Evolutionary conservation across 148 eudicot species (phyloP), one percentile per base, ranked within the genome.

Genomic region (Agrostemma githago): DNA sequence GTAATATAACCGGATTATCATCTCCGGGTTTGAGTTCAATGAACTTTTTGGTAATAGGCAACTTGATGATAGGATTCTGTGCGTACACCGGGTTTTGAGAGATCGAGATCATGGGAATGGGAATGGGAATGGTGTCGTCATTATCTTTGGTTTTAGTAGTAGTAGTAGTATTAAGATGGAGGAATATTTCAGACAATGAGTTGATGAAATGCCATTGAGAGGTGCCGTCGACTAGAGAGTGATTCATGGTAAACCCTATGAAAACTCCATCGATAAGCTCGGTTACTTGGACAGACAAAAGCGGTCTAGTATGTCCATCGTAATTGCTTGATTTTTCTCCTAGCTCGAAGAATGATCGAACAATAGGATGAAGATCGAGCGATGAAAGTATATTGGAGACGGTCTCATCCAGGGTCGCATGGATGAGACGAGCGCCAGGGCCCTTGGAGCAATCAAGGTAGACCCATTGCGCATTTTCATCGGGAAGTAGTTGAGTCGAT

Each of bases 211-310:
- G 80, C n/a, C 48, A 71, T 39, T 71, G 59, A 3, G 80, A 63
- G 17, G 71, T 77, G 12, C 80, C 80, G 16, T 77, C 80, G 1
- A 17, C 80, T 2, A 72, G 51, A 54, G 71, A 40, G 56, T 77
- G 80, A 66, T 77, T 77, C 71, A 77, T 71, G 43, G 71, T 77
- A 44, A 77, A 77, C 46, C 80, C 80, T 2, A 77, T 21, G 41
- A 77, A 77, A 14, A 77, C 65, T 17, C 80, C 80, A 21, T 72
- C 80, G 11, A 8, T 5, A 66, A 77, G 71, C 62, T 77, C 75
- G 0, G 75, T 77, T 2, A 89, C 87, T 66, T 89, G 93, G 1
- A 89, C 83, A 4, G 89, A 84, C 9, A 86, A 34, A 57, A 89
- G 62, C 0, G 93, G 87, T 15, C 44, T 70, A n/a, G 62, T 66